A percentile compares a stretch with the other conserved stretches of the same genome.
Conservation (phyloP, 2,329 filamentous ascomycete species). For the Hymenoscyphus occultus region DNA sequence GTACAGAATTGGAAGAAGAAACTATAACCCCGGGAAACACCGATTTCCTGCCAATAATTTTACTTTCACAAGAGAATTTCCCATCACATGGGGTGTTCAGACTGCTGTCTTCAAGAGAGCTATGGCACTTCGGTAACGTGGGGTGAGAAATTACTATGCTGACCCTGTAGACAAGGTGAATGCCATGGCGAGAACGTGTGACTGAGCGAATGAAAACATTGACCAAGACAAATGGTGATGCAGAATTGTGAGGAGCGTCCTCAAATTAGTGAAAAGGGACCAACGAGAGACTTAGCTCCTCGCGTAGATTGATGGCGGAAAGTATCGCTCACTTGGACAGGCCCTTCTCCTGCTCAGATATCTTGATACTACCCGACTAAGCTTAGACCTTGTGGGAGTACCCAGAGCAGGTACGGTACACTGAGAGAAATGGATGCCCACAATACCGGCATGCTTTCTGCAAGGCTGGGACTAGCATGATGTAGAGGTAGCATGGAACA, state of each 20-base stretch:
- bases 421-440: not conserved
- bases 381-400: not conserved
- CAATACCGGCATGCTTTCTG: not conserved
- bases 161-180: not conserved
- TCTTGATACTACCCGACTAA: not conserved
- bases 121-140: not conserved
- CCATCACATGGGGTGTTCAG: slow-evolving; percentile 1
- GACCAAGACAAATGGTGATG: not conserved
- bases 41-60: not conserved
- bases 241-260: not conserved
- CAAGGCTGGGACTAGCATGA: not conserved
- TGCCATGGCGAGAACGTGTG: not conserved
- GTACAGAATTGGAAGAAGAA: not conserved
- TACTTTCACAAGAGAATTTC: not conserved
- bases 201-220: not conserved
- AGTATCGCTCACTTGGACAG: not conserved
- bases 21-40: not conserved
- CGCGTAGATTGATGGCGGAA: not conserved
- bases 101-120: not conserved
- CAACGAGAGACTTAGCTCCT: not conserved
- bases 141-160: not conserved
- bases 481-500: not conserved
- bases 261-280: not conserved
- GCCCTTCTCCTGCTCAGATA: not conserved
- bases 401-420: not conserved